phyloP scores from a whole-genome alignment of 441 rosid genomes.

The Theobroma grandiflorum region DNA sequence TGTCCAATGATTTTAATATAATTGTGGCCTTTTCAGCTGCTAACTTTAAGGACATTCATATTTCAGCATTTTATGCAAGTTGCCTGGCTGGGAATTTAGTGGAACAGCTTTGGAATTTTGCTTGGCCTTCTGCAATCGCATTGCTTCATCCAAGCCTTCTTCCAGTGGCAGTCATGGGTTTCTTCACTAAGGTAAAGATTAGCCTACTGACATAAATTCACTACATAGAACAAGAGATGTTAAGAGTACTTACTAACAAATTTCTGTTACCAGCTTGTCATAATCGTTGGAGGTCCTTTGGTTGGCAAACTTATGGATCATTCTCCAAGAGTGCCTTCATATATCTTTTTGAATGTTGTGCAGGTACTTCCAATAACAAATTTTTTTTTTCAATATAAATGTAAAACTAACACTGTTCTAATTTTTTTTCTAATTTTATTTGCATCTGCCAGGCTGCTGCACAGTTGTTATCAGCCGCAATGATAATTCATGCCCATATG shows the following conservation, averaged over 20 bases:
- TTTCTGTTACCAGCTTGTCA: constrained; percentile 54
- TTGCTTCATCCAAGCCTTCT: constrained; percentile 93
- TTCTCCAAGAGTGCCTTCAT: constrained; percentile 89
- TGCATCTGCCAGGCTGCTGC: constrained; percentile 72
- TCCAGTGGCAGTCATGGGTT: constrained; percentile 92
- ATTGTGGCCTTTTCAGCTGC: constrained; percentile 3
- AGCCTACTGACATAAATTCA: constrained; percentile 16
- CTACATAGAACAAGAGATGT: background rate
- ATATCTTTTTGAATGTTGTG: constrained; percentile 68
- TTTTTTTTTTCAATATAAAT: constrained; percentile 1
- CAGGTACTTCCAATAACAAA: constrained; percentile 56
- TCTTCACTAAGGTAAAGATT: constrained; percentile 66
- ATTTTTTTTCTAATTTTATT: constrained; percentile 14
- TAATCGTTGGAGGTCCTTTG: constrained; percentile 85
- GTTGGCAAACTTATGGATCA: constrained; percentile 91
- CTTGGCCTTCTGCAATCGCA: constrained; percentile 97
- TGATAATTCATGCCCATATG: constrained; percentile 82
- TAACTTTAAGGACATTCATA: constrained; percentile 27
- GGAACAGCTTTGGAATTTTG: constrained; percentile 92
- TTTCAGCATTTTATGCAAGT: constrained; percentile 82
- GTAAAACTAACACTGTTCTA: background rate
- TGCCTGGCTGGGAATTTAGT: constrained; percentile 84
- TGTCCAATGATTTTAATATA: background rate
- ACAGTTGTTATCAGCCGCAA: constrained; percentile 82
- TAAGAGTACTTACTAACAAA: constrained; percentile 15